phyloP scores from a whole-genome alignment of 768 basidiomycete species.

The Guyanaporus albipodus region DNA sequence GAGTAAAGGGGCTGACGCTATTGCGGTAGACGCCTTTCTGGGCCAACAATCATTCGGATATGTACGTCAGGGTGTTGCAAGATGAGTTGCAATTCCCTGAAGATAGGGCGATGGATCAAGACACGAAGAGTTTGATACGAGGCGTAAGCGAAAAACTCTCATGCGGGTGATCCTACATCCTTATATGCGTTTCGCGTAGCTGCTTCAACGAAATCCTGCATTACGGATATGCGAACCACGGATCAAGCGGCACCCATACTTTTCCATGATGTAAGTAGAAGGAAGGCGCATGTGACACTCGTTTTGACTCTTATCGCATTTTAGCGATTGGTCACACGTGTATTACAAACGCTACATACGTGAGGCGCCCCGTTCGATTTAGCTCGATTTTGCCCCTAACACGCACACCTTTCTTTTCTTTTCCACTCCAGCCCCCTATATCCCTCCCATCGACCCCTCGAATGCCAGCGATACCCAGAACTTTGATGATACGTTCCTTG shows the following conservation, averaged over 20 bases:
- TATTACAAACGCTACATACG: constrained; percentile 94
- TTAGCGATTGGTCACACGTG: constrained; percentile 90
- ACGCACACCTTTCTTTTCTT: constrained; percentile 7
- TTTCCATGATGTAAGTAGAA: constrained; percentile 79
- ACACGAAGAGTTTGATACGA: constrained; percentile 92
- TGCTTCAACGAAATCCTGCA: constrained; percentile 89
- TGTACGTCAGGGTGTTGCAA: constrained; percentile 91
- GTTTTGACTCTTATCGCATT: constrained; percentile 13
- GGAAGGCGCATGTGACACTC: constrained; percentile 1
- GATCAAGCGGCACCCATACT: constrained; percentile 93
- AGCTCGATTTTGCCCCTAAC: constrained; percentile 11
- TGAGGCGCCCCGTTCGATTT: constrained; percentile 36
- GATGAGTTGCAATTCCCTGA: constrained; percentile 89
- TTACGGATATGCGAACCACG: constrained; percentile 89
- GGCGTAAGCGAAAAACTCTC: constrained; percentile 57
- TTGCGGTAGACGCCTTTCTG: constrained; percentile 77
- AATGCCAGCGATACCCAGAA: constrained; percentile 97
- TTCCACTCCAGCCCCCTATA: constrained; percentile 70
- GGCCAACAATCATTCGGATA: constrained; percentile 90
- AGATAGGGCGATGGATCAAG: constrained; percentile 87
- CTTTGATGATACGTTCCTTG: constrained; percentile 95
- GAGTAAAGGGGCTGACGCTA: constrained; percentile 14
- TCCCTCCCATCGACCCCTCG: constrained; percentile 84
- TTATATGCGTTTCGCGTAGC: constrained; percentile 39
- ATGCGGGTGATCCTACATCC: not conserved